These are phyloP conservation scores for Maudiozyma humilis DNA, from an alignment of 1,139 yeast species.

Conservation along the genomic window DNA sequence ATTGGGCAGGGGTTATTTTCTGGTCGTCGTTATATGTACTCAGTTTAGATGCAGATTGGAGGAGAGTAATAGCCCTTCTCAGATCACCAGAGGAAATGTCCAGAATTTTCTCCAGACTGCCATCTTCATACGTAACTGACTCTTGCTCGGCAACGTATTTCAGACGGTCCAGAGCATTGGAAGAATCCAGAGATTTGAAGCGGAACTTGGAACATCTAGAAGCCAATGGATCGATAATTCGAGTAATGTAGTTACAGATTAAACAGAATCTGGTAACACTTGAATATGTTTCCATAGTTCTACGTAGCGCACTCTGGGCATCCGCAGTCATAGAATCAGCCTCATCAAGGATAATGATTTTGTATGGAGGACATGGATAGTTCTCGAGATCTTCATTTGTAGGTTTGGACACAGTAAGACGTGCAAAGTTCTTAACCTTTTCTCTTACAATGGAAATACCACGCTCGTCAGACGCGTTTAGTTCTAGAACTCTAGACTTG, in stretches of 20 bases:
- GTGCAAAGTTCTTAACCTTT: slow-evolving; percentile 85
- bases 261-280: slow-evolving; percentile 86
- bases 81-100: slow-evolving; percentile 77
- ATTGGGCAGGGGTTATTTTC: slow-evolving; percentile 33
- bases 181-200: slow-evolving; percentile 67
- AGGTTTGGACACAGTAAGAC: slow-evolving; percentile 79
- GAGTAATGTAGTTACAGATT: slow-evolving; percentile 89
- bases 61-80: slow-evolving; percentile 82
- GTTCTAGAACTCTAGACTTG: slow-evolving; percentile 74
- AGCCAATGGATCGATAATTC: slow-evolving; percentile 93
- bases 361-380: slow-evolving; percentile 93
- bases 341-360: slow-evolving; percentile 77
- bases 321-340: slow-evolving; percentile 99
- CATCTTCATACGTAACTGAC: slow-evolving; percentile 39
- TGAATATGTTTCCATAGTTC: slow-evolving; percentile 95
- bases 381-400: slow-evolving; percentile 53
- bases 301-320: slow-evolving; percentile 89
- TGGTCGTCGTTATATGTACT: slow-evolving; percentile 28
- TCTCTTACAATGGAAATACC: slow-evolving; percentile 91
- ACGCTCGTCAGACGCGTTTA: slow-evolving; percentile 94
- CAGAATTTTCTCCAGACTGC: slow-evolving; percentile 55
- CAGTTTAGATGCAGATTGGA: slow-evolving; percentile 79
- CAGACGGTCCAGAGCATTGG: slow-evolving; percentile 61
- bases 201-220: slow-evolving; percentile 93
- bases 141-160: slow-evolving; percentile 47